Base-by-base conservation (phyloP, 352 stramenopile species). In the Salisapilia sapeloensis region DNA sequence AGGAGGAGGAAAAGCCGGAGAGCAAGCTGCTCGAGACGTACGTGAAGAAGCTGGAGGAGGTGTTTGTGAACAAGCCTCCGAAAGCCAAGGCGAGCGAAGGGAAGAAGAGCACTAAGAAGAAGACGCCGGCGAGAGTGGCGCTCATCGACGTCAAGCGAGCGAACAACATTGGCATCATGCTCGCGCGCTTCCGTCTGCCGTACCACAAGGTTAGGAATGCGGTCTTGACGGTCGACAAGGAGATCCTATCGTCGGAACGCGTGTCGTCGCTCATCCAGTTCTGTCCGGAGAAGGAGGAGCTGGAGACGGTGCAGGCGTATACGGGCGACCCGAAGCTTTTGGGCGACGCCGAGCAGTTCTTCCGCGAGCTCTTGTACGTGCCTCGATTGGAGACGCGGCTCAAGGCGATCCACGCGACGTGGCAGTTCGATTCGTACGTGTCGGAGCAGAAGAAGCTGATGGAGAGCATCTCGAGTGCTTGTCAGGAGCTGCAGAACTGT, bases 91-190 rank as follows among this genome's bases (percentile, higher is more conserved):
- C 70, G 12, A 42, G 45, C 6, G 55, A 60, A 9, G 71, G 69
- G 21, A 72, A 80, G 29, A 49, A 40, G 2, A 24, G 26, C 1
- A 29, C 36, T 2, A 85, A 83, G 46, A 54, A 57, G 18, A 51
- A 64, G 49, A 61, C 63, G 9, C 64, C 69, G 1, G 84, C 74
- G 8, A 66, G 74, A 13, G 60, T 89, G 22, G 72, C 69, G 0
- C 44, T 89, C 18, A 85, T 89, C 42, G 72, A 89, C 24, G 61
- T 70, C 4, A 89, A 89, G 38, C 61, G 72, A 11, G 72, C 72
- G 5, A 89, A 85, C 52, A 89, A 89, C 23, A 85, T 89, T 24
- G 72, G 72, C 33, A 89, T 89, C 44, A 83, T 89, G 72, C 37
- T 89, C 7, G 72, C 72, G 12, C 60, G 72, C 19, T 89, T 89